phyloP scores from a whole-genome alignment of 345 rosid genomes.

The Hibiscus mutabilis region DNA sequence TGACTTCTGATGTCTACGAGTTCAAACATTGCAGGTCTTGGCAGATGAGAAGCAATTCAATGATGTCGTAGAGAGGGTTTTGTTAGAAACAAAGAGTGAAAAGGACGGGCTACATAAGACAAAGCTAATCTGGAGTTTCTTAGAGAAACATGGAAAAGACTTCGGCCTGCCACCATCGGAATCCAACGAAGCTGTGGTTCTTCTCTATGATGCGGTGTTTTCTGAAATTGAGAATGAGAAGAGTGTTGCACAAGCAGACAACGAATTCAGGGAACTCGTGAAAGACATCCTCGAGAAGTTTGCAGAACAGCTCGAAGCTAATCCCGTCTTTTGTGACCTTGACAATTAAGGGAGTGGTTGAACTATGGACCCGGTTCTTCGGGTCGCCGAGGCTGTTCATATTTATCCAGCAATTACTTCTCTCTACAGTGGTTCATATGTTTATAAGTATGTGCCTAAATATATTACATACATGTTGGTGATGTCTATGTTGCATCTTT shows the following conservation, averaged over 20 bases:
- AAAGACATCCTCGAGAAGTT: constrained; percentile 51
- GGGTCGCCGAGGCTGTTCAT: neutral
- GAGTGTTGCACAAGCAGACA: constrained; percentile 18
- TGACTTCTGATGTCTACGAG: constrained; percentile 8
- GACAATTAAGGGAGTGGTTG: constrained; percentile 22
- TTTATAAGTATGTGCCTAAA: neutral
- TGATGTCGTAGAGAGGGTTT: constrained; percentile 29
- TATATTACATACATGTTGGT: neutral
- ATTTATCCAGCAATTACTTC: neutral
- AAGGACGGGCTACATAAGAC: constrained; percentile 20
- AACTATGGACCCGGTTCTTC: neutral
- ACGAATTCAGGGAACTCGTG: constrained; percentile 28
- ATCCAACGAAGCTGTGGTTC: constrained; percentile 46
- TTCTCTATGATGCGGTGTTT: constrained; percentile 52
- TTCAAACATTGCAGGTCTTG: constrained; percentile 42
- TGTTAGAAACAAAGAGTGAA: constrained; percentile 21
- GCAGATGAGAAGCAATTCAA: constrained; percentile 41
- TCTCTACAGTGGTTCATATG: neutral
- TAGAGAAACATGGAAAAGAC: constrained; percentile 49
- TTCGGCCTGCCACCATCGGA: constrained; percentile 69
- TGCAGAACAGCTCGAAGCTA: constrained; percentile 52
- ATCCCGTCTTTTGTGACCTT: constrained; percentile 39
- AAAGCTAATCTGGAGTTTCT: constrained; percentile 35
- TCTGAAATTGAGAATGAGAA: constrained; percentile 27
- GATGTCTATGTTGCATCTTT: neutral